Evolutionary conservation across 2,329 filamentous ascomycete species (phyloP).

Genomic region (Berkeleyomyces basicola): DNA sequence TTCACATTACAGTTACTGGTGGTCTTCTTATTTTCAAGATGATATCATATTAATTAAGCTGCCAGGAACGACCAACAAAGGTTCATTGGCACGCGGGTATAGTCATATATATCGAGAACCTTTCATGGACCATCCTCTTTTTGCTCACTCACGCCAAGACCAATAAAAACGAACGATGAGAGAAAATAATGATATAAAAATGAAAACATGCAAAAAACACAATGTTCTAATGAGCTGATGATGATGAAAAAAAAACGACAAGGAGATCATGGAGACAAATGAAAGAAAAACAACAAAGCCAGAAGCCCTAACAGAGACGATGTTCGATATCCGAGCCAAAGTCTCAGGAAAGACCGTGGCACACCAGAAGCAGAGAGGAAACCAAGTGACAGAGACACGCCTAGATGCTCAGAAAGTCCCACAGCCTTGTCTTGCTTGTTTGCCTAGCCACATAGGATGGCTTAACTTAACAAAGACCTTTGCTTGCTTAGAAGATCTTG

Average conservation of each 20-base stretch:
- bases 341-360: background rate
- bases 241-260: background rate
- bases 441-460: background rate
- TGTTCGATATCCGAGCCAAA: background rate
- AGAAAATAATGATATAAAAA: background rate
- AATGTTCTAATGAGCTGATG: too few relatives aligned
- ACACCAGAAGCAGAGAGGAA: background rate
- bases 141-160: background rate
- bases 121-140: background rate
- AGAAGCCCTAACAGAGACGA: background rate
- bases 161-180: background rate
- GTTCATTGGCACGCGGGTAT: background rate
- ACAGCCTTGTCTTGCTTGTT: background rate
- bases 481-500: constrained; percentile 23
- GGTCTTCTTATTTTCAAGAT: background rate
- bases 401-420: background rate
- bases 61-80: background rate
- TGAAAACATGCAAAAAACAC: background rate
- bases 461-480: background rate
- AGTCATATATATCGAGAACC: background rate
- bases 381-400: background rate
- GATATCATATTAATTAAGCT: background rate
- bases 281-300: constrained; percentile 2
- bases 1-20: background rate
- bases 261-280: background rate